A percentile compares a stretch with the other conserved stretches of the same genome.
phyloP scores from a whole-genome alignment of 192 early-diverging fungal species.

The Rhizoclosmatium sp. region DNA sequence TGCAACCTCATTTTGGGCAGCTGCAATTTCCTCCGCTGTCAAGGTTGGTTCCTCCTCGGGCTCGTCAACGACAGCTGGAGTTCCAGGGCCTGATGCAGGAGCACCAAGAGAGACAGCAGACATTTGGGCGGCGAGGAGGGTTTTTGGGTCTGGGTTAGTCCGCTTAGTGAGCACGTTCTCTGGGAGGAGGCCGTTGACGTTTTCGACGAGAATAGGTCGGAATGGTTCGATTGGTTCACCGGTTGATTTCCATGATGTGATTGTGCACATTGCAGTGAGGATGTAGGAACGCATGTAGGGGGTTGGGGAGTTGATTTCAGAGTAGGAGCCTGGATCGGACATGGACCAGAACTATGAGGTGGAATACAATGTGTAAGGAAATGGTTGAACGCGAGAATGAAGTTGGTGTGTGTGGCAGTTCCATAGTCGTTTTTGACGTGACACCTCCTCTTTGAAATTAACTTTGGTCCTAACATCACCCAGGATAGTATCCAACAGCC shows the following conservation, averaged over 20 bases:
- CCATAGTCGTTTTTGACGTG: too few relatives aligned
- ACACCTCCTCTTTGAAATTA: too few relatives aligned
- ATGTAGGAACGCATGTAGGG: constrained; percentile 42
- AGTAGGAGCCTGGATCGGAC: constrained; percentile 36
- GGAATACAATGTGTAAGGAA: too few relatives aligned
- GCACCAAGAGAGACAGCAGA: neutral
- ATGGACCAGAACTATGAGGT: constrained; percentile 29
- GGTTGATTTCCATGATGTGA: constrained; percentile 20
- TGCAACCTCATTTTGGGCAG: neutral
- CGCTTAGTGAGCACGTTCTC: constrained; percentile 11
- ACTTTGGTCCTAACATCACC: too few relatives aligned
- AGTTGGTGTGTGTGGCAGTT: too few relatives aligned
- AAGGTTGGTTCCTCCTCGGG: neutral
- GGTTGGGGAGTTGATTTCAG: constrained; percentile 29
- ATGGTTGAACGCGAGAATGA: too few relatives aligned
- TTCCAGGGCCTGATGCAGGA: constrained; percentile 7
- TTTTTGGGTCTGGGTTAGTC: neutral
- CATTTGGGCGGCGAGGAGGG: constrained; percentile 1
- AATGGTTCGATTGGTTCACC: constrained; percentile 5
- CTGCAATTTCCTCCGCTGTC: neutral
- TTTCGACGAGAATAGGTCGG: constrained; percentile 34
- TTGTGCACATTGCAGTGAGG: constrained; percentile 37
- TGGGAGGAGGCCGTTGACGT: constrained; percentile 32
- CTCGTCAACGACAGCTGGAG: neutral
- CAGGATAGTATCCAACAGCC: too few relatives aligned